Evolutionary conservation across 2,329 filamentous ascomycete genomes (phyloP).

Genomic region (Zymoseptoria passerinii): DNA sequence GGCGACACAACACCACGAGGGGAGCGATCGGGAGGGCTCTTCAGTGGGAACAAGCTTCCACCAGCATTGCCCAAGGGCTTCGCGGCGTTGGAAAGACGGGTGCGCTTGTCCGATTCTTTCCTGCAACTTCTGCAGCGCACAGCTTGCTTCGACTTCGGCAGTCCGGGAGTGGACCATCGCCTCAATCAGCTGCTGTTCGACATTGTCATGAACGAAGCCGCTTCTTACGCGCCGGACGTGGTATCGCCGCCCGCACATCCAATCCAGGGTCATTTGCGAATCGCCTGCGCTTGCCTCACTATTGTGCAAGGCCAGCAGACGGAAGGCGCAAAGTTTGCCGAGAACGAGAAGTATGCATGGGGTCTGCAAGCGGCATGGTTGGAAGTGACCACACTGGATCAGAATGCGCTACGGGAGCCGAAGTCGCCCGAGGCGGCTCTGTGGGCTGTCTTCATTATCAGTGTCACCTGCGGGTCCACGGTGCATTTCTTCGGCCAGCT

Average conservation of each 20-base stretch:
- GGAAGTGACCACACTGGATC: conserved; percentile 24
- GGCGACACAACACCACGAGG: conserved; percentile 3
- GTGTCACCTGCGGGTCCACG: conserved; percentile 25
- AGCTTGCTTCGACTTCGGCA: conserved; percentile 28
- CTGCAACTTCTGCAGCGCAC: conserved; percentile 25
- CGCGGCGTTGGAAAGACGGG: conserved; percentile 20
- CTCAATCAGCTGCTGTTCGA: conserved; percentile 27
- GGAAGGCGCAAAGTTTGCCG: conserved; percentile 22
- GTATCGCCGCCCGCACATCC: conserved; percentile 18
- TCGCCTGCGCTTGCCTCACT: conserved; percentile 27
- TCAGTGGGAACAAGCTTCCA: conserved; percentile 17
- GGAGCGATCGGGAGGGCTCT: conserved; percentile 6
- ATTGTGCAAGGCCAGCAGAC: conserved; percentile 27
- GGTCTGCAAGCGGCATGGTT: conserved; percentile 27
- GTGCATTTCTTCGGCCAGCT: conserved; percentile 19
- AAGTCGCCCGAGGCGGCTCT: conserved; percentile 27
- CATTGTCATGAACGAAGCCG: conserved; percentile 23
- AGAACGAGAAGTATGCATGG: conserved; percentile 22
- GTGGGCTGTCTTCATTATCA: conserved; percentile 29
- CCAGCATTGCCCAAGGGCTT: conserved; percentile 29
- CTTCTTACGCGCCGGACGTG: conserved; percentile 1
- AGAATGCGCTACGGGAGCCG: conserved; percentile 21
- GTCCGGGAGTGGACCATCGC: conserved; percentile 23
- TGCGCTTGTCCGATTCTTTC: conserved; percentile 22
- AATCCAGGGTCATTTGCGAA: conserved; percentile 24